Evolutionary conservation across 768 basidiomycete species (phyloP).

Genomic region (Mrakia blollopis): DNA sequence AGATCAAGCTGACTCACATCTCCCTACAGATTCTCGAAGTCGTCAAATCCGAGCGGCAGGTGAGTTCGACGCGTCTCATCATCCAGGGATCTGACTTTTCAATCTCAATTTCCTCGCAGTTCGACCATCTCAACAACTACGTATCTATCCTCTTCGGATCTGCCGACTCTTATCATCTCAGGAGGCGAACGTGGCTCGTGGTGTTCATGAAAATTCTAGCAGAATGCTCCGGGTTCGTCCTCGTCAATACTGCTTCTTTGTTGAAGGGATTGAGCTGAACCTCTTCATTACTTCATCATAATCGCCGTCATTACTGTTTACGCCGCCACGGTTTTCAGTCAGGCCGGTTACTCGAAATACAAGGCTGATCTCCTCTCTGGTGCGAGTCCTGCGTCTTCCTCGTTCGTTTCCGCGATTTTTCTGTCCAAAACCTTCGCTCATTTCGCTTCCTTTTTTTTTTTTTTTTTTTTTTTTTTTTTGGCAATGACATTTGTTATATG

Average conservation of each 20-base stretch:
- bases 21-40: slow-evolving; percentile 36
- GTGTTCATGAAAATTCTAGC: slow-evolving; percentile 35
- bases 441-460: no score
- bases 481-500: slow-evolving; percentile 36
- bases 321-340: slow-evolving; percentile 32
- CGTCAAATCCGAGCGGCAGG: slow-evolving; percentile 34
- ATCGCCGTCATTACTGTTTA: slow-evolving; percentile 31
- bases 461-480: no score
- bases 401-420: no score
- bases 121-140: background rate
- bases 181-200: slow-evolving; percentile 32
- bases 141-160: slow-evolving; percentile 31
- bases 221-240: slow-evolving; percentile 32
- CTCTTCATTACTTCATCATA: slow-evolving; percentile 26
- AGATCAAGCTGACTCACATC: no score
- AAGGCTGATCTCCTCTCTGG: slow-evolving; percentile 35
- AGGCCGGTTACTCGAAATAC: slow-evolving; percentile 34
- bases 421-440: no score
- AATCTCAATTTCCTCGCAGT: background rate
- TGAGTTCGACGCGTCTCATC: background rate
- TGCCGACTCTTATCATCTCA: slow-evolving; percentile 16
- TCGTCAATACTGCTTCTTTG: no score
- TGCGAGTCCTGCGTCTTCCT: no score
- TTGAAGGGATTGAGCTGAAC: no score
- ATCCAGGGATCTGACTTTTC: no score